Conservation (phyloP, 441 rosid genomes). For the Aleurites moluccanus region DNA sequence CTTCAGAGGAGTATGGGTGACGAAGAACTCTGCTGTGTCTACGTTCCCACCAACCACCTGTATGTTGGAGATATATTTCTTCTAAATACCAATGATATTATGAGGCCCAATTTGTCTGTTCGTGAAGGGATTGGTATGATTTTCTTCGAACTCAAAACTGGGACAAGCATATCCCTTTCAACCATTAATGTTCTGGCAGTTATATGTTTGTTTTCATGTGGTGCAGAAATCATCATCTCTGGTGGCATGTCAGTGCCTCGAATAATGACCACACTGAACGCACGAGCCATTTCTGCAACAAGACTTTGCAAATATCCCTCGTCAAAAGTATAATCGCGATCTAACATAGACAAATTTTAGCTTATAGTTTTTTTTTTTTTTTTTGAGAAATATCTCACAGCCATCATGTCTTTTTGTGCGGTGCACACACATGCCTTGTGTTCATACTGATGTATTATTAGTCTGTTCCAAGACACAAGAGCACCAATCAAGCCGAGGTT, state of each 20-base stretch:
- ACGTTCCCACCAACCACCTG: conserved; percentile 93
- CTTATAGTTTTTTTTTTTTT: too few relatives aligned
- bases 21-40: conserved; percentile 59
- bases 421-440: background rate
- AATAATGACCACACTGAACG: conserved; percentile 63
- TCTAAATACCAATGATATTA: conserved; percentile 63
- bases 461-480: too few relatives aligned
- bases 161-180: background rate
- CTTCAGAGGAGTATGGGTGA: conserved; percentile 49
- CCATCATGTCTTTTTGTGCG: background rate
- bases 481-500: background rate
- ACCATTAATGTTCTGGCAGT: background rate
- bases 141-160: background rate
- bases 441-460: too few relatives aligned
- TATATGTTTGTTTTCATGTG: conserved; percentile 4
- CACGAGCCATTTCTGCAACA: conserved; percentile 17
- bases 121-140: conserved; percentile 90
- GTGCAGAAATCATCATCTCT: conserved; percentile 69
- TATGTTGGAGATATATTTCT: conserved; percentile 93
- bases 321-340: background rate
- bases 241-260: conserved; percentile 99
- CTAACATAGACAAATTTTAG: background rate
- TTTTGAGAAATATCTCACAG: background rate
- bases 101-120: conserved; percentile 88
- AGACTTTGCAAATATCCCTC: conserved; percentile 1